Percentiles rank a stretch among this genome's conserved stretches.
These are phyloP conservation scores for Aschersonia sp. DNA, from an alignment of 2,329 filamentous ascomycete species.

Conservation along the genomic window DNA sequence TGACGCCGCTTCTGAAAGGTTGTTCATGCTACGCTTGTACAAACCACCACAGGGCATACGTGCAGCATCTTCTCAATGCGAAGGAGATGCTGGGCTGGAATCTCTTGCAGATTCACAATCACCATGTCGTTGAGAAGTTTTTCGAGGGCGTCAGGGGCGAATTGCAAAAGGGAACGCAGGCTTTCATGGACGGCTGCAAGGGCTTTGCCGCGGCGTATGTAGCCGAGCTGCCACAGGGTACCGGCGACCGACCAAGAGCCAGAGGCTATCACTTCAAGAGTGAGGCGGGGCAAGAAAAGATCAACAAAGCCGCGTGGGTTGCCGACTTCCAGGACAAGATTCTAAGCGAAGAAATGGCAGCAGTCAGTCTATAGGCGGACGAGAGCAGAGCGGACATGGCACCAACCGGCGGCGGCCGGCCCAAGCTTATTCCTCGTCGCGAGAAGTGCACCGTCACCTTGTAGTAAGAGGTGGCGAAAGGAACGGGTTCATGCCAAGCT, in stretches of 20 bases:
- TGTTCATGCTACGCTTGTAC: slow-evolving; percentile 78
- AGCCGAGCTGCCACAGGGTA: slow-evolving; percentile 53
- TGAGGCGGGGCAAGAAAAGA: slow-evolving; percentile 47
- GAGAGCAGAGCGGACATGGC: background rate
- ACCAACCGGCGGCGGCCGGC: too few relatives aligned
- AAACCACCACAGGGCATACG: slow-evolving; percentile 70
- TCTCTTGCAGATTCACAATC: slow-evolving; percentile 83
- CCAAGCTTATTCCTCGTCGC: too few relatives aligned
- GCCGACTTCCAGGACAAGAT: slow-evolving; percentile 10
- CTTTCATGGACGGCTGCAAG: slow-evolving; percentile 40
- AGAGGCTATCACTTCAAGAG: slow-evolving; percentile 74
- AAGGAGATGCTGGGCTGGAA: slow-evolving; percentile 98
- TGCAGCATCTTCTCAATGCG: slow-evolving; percentile 75
- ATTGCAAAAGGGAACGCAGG: slow-evolving; percentile 37
- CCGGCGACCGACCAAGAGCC: slow-evolving; percentile 62
- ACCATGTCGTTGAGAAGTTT: slow-evolving; percentile 56
- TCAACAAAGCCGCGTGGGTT: slow-evolving; percentile 54
- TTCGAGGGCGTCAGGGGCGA: slow-evolving; percentile 55
- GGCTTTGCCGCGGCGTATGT: slow-evolving; percentile 46
- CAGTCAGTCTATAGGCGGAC: background rate
- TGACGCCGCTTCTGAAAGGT: slow-evolving; percentile 42
- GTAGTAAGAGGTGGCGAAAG: too few relatives aligned
- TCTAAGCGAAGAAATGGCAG: background rate
- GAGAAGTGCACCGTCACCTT: too few relatives aligned
- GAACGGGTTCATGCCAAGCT: too few relatives aligned